Conservation (phyloP, 768 basidiomycete genomes). For the Leccinum disarticulatum region DNA sequence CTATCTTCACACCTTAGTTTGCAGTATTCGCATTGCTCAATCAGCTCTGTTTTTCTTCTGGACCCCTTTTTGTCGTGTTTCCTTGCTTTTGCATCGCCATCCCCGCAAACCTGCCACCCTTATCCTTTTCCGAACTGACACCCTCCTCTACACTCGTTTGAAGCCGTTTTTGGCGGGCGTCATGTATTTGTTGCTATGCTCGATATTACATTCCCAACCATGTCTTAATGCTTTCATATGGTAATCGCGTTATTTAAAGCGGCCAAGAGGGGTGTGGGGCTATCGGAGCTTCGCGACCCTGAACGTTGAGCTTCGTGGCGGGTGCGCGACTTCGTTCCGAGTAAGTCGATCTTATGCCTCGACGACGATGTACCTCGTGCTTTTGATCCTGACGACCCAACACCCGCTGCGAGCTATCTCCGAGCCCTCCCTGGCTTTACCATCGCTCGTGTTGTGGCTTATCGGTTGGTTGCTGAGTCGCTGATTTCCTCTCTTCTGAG, state of each 20-base stretch:
- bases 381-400: slow-evolving; percentile 6
- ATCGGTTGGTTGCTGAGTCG: slow-evolving; percentile 3
- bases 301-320: slow-evolving; percentile 12
- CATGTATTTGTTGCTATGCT: slow-evolving; percentile 37
- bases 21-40: slow-evolving; percentile 26
- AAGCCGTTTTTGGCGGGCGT: slow-evolving; percentile 27
- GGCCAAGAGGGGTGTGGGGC: slow-evolving; percentile 8
- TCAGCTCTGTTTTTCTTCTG: slow-evolving; percentile 20
- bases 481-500: slow-evolving; percentile 9
- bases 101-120: slow-evolving; percentile 17
- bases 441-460: slow-evolving; percentile 11
- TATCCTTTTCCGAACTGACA: slow-evolving; percentile 23
- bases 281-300: slow-evolving; percentile 6
- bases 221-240: slow-evolving; percentile 39
- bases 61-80: slow-evolving; percentile 25
- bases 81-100: slow-evolving; percentile 24
- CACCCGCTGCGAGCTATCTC: slow-evolving; percentile 10
- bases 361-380: not conserved
- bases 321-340: not conserved
- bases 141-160: slow-evolving; percentile 32
- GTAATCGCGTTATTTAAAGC: slow-evolving; percentile 32
- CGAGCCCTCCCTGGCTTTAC: slow-evolving; percentile 7
- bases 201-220: slow-evolving; percentile 31
- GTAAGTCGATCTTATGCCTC: slow-evolving; percentile 17
- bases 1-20: slow-evolving; percentile 24